phyloP scores from a whole-genome alignment of 192 early-diverging fungal species.

The Pecoramyces ruminantium region DNA sequence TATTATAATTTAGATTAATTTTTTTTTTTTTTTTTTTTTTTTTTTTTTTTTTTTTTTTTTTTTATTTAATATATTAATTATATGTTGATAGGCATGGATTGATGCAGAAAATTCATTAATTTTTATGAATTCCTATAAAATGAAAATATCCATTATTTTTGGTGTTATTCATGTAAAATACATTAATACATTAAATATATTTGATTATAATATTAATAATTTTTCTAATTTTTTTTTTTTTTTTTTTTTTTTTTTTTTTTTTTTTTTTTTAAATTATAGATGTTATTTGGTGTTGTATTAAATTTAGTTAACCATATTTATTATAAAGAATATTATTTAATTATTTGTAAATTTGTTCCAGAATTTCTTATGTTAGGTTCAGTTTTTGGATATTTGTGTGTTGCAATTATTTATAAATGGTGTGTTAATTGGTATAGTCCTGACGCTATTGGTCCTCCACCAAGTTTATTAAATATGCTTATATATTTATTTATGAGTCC shows the following conservation, averaged over 20 bases:
- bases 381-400: slow-evolving; percentile 88
- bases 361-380: slow-evolving; percentile 83
- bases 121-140: slow-evolving; percentile 99
- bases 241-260: no score
- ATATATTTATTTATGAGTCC: slow-evolving; percentile 99
- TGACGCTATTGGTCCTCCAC: neutral
- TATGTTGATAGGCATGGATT: slow-evolving; percentile 58
- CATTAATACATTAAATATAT: no score
- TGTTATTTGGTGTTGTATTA: slow-evolving; percentile 85
- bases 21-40: no score
- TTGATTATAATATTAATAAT: no score
- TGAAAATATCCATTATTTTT: slow-evolving; percentile 95
- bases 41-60: no score
- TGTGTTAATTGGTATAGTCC: slow-evolving; percentile 64
- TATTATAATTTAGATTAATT: no score
- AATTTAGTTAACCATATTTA: slow-evolving; percentile 79
- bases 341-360: slow-evolving; percentile 76
- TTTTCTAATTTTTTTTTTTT: no score
- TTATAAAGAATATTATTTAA: slow-evolving; percentile 67
- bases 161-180: slow-evolving; percentile 54
- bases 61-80: no score
- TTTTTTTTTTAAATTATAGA: slow-evolving; percentile 15
- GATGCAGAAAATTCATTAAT: slow-evolving; percentile 81
- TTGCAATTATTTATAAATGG: slow-evolving; percentile 94
- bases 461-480: slow-evolving; percentile 79